These are phyloP conservation scores for Myxozyma kluyveri DNA, from an alignment of 805 yeast genomes.

Conservation along the genomic window DNA sequence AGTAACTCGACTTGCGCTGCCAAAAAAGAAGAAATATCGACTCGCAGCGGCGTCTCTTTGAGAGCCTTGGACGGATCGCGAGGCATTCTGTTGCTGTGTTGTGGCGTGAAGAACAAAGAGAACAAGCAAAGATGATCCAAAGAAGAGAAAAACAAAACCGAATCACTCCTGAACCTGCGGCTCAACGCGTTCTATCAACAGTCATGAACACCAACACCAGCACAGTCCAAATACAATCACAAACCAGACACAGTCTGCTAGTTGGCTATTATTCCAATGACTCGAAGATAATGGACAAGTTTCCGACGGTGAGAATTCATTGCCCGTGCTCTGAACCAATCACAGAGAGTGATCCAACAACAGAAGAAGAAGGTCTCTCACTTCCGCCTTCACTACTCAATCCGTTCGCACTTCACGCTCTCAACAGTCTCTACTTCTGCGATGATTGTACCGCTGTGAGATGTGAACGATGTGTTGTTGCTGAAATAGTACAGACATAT, in stretches of 20 bases:
- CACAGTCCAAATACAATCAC: no score
- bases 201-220: no score
- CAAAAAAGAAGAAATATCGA: slow-evolving; percentile 14
- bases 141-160: no score
- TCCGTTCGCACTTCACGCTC: slow-evolving; percentile 30
- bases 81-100: slow-evolving; percentile 17
- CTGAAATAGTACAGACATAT: slow-evolving; percentile 38
- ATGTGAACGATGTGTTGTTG: slow-evolving; percentile 40
- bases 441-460: slow-evolving; percentile 38
- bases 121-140: no score
- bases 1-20: slow-evolving; percentile 15
- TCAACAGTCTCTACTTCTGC: slow-evolving; percentile 40
- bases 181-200: no score
- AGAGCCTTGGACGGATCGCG: slow-evolving; percentile 10
- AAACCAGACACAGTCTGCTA: no score
- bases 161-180: no score
- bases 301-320: slow-evolving; percentile 21
- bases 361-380: slow-evolving; percentile 1
- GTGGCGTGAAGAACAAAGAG: background rate
- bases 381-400: slow-evolving; percentile 32
- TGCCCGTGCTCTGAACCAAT: slow-evolving; percentile 30
- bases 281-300: background rate
- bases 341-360: background rate
- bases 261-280: background rate
- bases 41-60: slow-evolving; percentile 17